Base-by-base conservation (phyloP, 495 filamentous ascomycete species). In the Hyaloscypha finlandica region DNA sequence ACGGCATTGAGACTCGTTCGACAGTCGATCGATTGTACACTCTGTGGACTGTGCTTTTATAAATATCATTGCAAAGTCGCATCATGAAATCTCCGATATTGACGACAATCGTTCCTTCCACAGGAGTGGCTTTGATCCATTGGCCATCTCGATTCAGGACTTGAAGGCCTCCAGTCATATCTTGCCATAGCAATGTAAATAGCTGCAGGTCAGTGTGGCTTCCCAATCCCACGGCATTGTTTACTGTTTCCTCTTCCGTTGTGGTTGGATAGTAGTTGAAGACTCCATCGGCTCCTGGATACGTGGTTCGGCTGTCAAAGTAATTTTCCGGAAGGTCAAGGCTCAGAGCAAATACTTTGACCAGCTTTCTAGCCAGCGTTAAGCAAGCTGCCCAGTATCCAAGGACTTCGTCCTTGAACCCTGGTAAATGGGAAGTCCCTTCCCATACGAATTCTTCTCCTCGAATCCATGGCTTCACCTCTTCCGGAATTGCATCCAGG, bases 81-180 rank as follows among this genome's bases (percentile, higher is more conserved):
- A 86, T 83, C 77, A 90, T 77, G 69, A 87, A 86, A 70, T 89
- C 87, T 0, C 86, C 88, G 63, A 91, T 85, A 73, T 90, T 90
- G 39, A 91, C 85, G 4, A 89, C 88, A 14, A 88, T 73, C 0
- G 86, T 85, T 16, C 85, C 85, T 52, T 81, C 71, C 25, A 88
- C 76, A 0, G 86, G 86, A n/a, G 76, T 72, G 8, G 76, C 85
- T 69, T 81, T 81, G 19, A 88, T 72, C 85, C 84, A 88, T 63
- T 81, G 80, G 9, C 82, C 83, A 22, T 79, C 74, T n/a, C 74
- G 74, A 25, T 78, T 81, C 14, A 84, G 68, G 0, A 86, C 80
- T 72, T 88, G 84, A 63, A 89, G 66, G 0, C 85, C 85, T 0
- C 83, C 84, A 14, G 71, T 75, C 42, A 75, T 75, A 68, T 87